Evolutionary conservation across 2,329 filamentous ascomycete species (phyloP), one percentile per base, ranked within the genome.

Genomic region (Xylaria sp.): DNA sequence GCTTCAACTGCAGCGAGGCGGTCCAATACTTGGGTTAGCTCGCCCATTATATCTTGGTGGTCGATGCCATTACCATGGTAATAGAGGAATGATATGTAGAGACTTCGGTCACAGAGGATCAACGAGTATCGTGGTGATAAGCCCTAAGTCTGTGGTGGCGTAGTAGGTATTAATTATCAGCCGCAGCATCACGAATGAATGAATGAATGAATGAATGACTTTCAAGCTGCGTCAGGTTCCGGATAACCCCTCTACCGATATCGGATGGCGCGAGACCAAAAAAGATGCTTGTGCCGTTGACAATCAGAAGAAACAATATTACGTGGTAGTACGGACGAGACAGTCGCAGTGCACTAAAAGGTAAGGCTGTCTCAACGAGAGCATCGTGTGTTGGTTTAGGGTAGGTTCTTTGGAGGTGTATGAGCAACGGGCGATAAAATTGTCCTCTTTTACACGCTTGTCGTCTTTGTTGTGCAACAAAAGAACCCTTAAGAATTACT

Each of bases 211-310:
- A 37, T 20, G 39, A 58, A 58, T 28, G 39, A 13, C 15, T 46
- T 46, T 28, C 23, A 48, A 18, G 37, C 18, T 54, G 50, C 6
- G 51, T 18, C 34, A 23, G 41, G 34, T 54, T 46, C 34, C 34
- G 10, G 10, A 23, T 10, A 39, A 41, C 9, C 28, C 51, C n/a
- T 46, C 25, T n/a, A 58, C 56, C 37, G 56, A 58, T 46, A 58
- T 48, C 56, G 56, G 39, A 46, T 34, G 8, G n/a, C 39, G 56
- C 39, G 23, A 58, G 56, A 46, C 56, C n/a, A 20, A 10, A 15
- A n/a, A 12, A 20, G 6, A 48, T 28, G 28, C 56, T 23, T 46
- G 10, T 46, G 13, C 31, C 44, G 23, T 31, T 28, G 39, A 39
- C 56, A 44, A 44, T 46, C 46, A 6, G 31, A 58, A 31, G 31